Conservation (phyloP, 1,284 basidiomycete genomes). For the Cutaneotrichosporon spelunceum region DNA sequence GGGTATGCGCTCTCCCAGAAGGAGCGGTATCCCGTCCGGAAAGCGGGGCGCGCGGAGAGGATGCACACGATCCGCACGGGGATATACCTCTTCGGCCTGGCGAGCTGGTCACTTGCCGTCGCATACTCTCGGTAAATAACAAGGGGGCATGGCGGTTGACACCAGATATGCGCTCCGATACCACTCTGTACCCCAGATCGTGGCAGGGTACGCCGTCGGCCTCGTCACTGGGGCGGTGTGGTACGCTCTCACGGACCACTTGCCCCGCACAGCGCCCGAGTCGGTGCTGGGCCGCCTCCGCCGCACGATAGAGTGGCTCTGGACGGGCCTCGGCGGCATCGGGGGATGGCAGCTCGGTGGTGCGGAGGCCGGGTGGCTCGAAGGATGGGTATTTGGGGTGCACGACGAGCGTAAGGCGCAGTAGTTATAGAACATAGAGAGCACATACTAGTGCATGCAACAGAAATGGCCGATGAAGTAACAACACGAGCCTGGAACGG, state of each 20-base stretch:
- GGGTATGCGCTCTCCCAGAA: constrained; percentile 32
- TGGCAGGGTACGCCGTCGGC: constrained; percentile 41
- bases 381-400: constrained; percentile 31
- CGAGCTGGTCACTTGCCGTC: constrained; percentile 42
- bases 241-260: constrained; percentile 38
- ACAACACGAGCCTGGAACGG: not conserved
- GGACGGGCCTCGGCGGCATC: constrained; percentile 41
- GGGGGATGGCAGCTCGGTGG: constrained; percentile 43
- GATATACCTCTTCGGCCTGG: constrained; percentile 39
- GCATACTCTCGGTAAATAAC: constrained; percentile 45
- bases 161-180: constrained; percentile 45
- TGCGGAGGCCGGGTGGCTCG: constrained; percentile 42
- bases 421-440: constrained; percentile 3
- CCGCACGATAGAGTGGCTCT: constrained; percentile 28
- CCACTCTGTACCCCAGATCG: constrained; percentile 43
- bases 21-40: constrained; percentile 12
- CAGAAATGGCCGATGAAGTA: not conserved
- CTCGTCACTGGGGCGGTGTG: constrained; percentile 30
- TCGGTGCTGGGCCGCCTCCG: constrained; percentile 29
- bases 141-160: constrained; percentile 8
- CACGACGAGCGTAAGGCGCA: constrained; percentile 10
- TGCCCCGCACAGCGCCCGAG: constrained; percentile 31
- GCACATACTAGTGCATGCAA: constrained; percentile 11
- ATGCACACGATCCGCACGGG: constrained; percentile 27
- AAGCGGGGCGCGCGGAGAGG: not conserved